Evolutionary conservation across 768 basidiomycete genomes (phyloP).

Genomic region (Podaxis sp.): DNA sequence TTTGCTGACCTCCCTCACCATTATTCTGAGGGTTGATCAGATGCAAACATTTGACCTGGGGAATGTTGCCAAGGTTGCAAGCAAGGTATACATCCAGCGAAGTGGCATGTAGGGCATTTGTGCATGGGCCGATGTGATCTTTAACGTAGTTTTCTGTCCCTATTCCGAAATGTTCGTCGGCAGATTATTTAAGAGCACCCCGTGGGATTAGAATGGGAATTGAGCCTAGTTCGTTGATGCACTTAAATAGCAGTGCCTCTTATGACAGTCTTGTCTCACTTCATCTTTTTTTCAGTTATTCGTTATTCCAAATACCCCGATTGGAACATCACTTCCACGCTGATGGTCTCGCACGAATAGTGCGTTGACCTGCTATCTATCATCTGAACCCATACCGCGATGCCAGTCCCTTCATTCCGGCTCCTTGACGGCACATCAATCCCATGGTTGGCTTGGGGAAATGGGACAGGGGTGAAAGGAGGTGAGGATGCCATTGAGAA

Average conservation of each 20-base stretch:
- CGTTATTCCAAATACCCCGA: no score
- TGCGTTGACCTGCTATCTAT: neutral
- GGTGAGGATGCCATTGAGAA: conserved; percentile 29
- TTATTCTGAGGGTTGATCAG: neutral
- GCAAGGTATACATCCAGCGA: neutral
- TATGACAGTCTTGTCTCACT: no score
- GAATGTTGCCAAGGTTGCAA: neutral
- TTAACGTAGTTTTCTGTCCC: no score
- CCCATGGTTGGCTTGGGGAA: conserved; percentile 53
- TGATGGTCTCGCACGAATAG: neutral
- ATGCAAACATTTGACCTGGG: neutral
- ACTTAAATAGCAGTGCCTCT: no score
- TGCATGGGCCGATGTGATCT: no score
- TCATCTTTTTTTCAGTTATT: no score
- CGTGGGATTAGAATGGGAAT: no score
- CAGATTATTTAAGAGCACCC: no score
- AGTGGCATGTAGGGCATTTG: no score
- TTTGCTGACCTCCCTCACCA: neutral
- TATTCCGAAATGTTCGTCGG: no score
- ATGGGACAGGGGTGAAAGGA: conserved; percentile 35
- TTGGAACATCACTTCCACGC: neutral
- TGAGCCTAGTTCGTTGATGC: no score
- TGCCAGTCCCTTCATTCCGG: conserved; percentile 19
- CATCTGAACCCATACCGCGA: neutral
- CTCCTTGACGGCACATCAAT: conserved; percentile 32